Evolutionary conservation across 2,329 filamentous ascomycete genomes (phyloP), one percentile per base, ranked within the genome.

Genomic region (Paracoccidioides brasiliensis): DNA sequence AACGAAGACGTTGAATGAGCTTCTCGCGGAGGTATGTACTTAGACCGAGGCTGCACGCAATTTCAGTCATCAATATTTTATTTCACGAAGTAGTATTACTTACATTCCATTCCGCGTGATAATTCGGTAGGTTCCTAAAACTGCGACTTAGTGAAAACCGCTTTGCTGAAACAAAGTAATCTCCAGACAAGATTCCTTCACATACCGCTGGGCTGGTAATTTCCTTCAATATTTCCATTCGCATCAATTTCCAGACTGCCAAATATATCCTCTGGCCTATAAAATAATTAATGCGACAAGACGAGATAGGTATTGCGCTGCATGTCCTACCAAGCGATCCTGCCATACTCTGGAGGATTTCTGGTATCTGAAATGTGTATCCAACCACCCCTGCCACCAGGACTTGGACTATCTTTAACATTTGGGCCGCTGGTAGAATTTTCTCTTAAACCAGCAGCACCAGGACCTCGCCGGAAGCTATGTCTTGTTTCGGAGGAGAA

Each of bases 231-330:
- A n/a, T 72, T 68, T 1, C 81, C 81, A 15, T 74, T 60, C 0
- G 72, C 74, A 67, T 83, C 80, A 4, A 84, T 78, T 66, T 84
- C 81, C 30, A 84, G 64, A 61, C 80, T 83, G 12, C 81, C 81
- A 63, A 84, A 80, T 52, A 84, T 84, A 67, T 84, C 81, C 64
- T 84, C 81, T 0, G 81, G 81, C 66, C 74, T 75, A 41, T 33
- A 28, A 28, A 12, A 3, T 22, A 53, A 52, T 41, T 68, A 54
- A 63, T 22, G 38, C 59, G 40, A 38, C 15, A 28, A 15, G 3
- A 33, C 15, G 33, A n/a, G 52, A 33, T 22, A 15, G n/a, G 7
- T 38, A 4, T 32, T 2, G 3, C 15, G 30, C 28, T 42, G 14
- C 22, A 40, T 7, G 4, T 12, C 62, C 53, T 66, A 73, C 77